Evolutionary conservation across 179 eudicot genomes (phyloP), one percentile per base, ranked within the genome.

Genomic region (Drosera spatulata): DNA sequence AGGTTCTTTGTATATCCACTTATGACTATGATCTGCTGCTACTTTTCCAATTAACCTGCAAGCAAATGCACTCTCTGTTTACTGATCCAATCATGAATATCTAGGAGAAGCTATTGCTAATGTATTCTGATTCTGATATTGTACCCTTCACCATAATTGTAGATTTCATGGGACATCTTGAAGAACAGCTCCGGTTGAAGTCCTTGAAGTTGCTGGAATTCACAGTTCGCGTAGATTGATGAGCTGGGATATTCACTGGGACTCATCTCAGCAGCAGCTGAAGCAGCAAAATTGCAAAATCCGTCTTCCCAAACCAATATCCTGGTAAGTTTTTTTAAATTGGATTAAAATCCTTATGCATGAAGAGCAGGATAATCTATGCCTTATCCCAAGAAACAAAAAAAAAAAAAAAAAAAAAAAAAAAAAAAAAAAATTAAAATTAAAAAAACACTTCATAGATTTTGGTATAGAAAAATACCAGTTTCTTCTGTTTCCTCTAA

Each of bases 231-330:
- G 61, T 71, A 78, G 11, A 66, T 55, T 4, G 73, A 65, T 9
- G 75, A 67, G 37, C 64, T 62, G n/a, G 65, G 74, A 57, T 65
- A 61, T 6, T 56, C 62, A 39, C 57, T 61, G 41, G 60, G 51
- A 67, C 57, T 74, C 41, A 74, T 74, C 61, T 78, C 82, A n/a
- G 76, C 64, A 50, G 68, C 62, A 37, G 79, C 46, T 14, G 82
- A 74, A 1, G 82, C 74, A 2, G 69, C 61, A 41, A 78, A 78
- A 52, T 78, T 78, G 72, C 82, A 78, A 51, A 71, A 78, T 0
- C 82, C 82, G 56, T 78, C 82, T 74, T 78, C 82, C 82, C 82
- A 78, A 42, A 74, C 82, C 65, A 78, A 57, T 74, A 78, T 78
- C 82, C 82, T 78, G 58, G 44, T 7, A 54, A 5, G 55, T 51